These are phyloP conservation scores for Pulveroboletus sp. DNA, from an alignment of 1,284 basidiomycete species.

Conservation along the genomic window DNA sequence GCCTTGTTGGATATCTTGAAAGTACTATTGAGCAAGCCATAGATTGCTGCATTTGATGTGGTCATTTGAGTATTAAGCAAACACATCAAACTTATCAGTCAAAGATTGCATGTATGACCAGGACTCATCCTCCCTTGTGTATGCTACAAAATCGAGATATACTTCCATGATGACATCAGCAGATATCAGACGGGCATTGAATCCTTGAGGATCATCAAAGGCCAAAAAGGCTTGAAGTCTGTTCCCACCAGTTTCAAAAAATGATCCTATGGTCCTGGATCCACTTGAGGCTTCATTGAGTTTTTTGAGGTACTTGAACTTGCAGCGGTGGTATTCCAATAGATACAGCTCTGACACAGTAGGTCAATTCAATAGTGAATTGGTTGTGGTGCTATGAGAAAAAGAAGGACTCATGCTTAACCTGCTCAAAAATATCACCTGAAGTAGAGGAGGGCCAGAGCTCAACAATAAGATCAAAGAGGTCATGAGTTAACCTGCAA, in stretches of 20 bases:
- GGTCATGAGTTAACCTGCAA: conserved; percentile 1
- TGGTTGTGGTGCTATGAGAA: too few species aligned
- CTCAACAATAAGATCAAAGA: background rate
- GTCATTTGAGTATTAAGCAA: too few species aligned
- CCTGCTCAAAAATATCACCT: background rate
- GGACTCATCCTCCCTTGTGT: background rate
- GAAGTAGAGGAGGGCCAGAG: background rate
- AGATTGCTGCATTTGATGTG: background rate
- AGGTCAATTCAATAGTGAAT: too few species aligned
- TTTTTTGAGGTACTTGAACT: too few species aligned
- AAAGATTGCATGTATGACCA: background rate
- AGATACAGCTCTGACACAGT: too few species aligned
- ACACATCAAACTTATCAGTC: background rate
- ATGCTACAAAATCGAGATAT: background rate
- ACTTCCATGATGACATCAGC: background rate
- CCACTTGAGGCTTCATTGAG: too few species aligned
- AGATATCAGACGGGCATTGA: background rate
- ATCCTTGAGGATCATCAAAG: too few species aligned
- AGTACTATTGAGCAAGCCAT: background rate
- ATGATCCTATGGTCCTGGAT: too few species aligned
- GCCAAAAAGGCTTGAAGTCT: too few species aligned
- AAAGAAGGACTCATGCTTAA: background rate
- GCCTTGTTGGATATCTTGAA: background rate
- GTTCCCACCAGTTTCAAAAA: too few species aligned
- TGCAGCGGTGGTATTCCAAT: too few species aligned